Evolutionary conservation across 1,284 basidiomycete genomes (phyloP).

Genomic region (Schizophyllum amplum): DNA sequence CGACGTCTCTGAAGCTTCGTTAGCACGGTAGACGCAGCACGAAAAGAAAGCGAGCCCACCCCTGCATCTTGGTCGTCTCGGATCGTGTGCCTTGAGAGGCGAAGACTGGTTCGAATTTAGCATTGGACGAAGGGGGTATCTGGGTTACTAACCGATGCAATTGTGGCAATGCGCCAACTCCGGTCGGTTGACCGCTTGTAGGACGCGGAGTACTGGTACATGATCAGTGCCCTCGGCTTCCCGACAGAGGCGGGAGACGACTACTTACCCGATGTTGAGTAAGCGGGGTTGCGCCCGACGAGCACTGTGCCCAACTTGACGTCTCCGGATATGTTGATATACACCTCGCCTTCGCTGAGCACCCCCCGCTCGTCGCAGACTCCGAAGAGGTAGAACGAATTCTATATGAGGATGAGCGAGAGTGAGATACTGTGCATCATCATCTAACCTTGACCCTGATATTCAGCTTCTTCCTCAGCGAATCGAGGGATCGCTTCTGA

Average conservation of each 20-base stretch:
- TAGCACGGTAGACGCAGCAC: background rate
- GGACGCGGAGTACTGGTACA: constrained; percentile 16
- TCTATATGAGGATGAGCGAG: constrained; percentile 4
- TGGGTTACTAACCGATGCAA: constrained; percentile 16
- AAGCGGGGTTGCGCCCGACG: constrained; percentile 17
- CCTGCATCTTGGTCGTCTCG: constrained; percentile 18
- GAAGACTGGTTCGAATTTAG: constrained; percentile 14
- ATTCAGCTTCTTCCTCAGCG: constrained; percentile 17
- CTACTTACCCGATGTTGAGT: constrained; percentile 12
- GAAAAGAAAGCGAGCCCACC: constrained; percentile 9
- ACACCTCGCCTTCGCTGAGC: constrained; percentile 18
- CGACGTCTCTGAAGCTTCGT: constrained; percentile 16
- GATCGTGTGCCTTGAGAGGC: constrained; percentile 13
- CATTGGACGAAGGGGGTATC: too few relatives aligned
- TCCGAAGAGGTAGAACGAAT: constrained; percentile 16
- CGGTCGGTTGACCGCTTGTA: constrained; percentile 16
- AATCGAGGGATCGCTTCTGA: constrained; percentile 9
- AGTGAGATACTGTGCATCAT: background rate
- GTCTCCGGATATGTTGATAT: constrained; percentile 17
- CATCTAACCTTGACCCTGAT: constrained; percentile 14
- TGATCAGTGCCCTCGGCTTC: background rate
- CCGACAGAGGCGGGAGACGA: background rate
- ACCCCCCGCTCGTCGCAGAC: constrained; percentile 17
- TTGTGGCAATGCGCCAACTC: constrained; percentile 14
- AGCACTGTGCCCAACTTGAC: constrained; percentile 13